Conservation (phyloP, 306 rosid genomes). For the Begonia fuchsioides region DNA sequence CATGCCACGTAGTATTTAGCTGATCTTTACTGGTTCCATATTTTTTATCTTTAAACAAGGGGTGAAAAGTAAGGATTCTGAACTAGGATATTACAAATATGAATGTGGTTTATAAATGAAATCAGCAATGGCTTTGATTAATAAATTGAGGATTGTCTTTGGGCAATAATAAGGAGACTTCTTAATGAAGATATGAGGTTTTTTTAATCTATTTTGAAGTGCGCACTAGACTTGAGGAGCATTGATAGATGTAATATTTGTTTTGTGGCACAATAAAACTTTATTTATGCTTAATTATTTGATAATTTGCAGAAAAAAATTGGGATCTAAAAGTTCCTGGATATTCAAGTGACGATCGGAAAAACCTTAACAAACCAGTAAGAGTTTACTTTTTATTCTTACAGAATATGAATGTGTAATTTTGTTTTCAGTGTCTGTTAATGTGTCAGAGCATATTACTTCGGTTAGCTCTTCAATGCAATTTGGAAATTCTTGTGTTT, state of each 20-base stretch:
- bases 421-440: too few species aligned
- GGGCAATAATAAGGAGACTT: too few species aligned
- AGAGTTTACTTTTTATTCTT: conserved; percentile 14
- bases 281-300: not conserved
- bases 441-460: not conserved
- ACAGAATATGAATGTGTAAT: not conserved
- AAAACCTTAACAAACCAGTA: conserved; percentile 51
- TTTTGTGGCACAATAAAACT: not conserved
- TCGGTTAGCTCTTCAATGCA: not conserved
- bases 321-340: conserved; percentile 79
- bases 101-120: too few species aligned
- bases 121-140: too few species aligned
- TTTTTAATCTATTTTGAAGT: not conserved
- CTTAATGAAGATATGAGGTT: not conserved
- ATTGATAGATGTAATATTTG: not conserved
- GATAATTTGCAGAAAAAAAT: conserved; percentile 63
- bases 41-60: too few species aligned
- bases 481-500: too few species aligned
- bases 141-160: too few species aligned
- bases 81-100: too few species aligned
- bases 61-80: too few species aligned
- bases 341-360: conserved; percentile 78
- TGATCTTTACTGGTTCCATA: too few species aligned
- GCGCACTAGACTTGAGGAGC: conserved; percentile 7
- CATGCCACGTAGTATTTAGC: too few species aligned